phyloP scores from a whole-genome alignment of 2,329 filamentous ascomycete genomes.

The Penicillium occitanis region DNA sequence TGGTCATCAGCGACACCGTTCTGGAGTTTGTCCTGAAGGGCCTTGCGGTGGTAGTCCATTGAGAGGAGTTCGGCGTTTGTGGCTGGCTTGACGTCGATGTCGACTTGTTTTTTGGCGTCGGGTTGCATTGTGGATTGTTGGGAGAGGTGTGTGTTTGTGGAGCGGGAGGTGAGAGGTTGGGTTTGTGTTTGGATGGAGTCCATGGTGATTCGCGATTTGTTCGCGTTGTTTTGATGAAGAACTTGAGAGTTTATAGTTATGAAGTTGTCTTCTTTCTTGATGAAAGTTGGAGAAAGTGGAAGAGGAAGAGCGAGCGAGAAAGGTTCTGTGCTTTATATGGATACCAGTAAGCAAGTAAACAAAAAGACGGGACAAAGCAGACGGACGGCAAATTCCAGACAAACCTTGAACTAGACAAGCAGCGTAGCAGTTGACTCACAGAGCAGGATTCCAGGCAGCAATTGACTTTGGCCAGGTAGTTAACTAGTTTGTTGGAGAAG shows the following conservation, averaged over 20 bases:
- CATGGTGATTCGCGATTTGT: neutral
- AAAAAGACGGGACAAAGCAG: conserved; percentile 4
- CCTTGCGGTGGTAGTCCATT: conserved; percentile 47
- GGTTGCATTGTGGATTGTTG: neutral
- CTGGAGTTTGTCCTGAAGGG: conserved; percentile 43
- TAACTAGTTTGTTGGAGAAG: too few species aligned
- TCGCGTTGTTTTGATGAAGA: neutral
- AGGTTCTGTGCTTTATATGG: conserved; percentile 1
- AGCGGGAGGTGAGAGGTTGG: conserved; percentile 41
- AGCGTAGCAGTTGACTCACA: neutral
- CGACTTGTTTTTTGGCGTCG: conserved; percentile 19
- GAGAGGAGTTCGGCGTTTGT: conserved; percentile 32
- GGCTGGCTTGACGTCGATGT: conserved; percentile 36
- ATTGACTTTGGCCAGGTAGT: neutral
- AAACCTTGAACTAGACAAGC: neutral
- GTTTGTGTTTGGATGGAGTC: conserved; percentile 26
- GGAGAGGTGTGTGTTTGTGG: conserved; percentile 45
- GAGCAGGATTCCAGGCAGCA: conserved; percentile 6
- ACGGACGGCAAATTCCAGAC: neutral
- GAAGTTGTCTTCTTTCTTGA: neutral
- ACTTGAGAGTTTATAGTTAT: neutral
- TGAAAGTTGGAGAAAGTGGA: neutral
- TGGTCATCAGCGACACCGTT: conserved; percentile 32
- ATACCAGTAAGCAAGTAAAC: neutral
- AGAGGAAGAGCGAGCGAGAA: neutral